A percentile compares a stretch with the other conserved stretches of the same genome.
Evolutionary conservation across 2,329 filamentous ascomycete genomes (phyloP).

Genomic region (Arthrobotrys musiformis): DNA sequence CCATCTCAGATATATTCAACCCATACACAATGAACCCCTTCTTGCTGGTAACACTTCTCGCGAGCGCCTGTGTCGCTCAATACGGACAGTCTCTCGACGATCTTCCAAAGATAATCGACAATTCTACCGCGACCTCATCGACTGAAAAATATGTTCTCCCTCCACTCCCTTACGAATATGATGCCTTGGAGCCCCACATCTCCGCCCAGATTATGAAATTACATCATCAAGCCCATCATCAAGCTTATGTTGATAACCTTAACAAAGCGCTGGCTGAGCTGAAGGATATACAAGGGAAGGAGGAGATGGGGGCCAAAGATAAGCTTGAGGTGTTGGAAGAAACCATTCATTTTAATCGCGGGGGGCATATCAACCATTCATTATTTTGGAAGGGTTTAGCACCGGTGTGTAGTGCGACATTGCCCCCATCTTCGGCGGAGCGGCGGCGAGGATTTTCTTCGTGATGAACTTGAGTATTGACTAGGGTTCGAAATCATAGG

Average conservation of each 20-base stretch:
- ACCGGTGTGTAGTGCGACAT: conserved; percentile 67
- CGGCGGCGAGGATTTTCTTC: neutral
- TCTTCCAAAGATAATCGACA: conserved; percentile 36
- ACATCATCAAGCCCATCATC: conserved; percentile 81
- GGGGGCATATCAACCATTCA: conserved; percentile 91
- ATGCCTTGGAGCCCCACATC: conserved; percentile 77
- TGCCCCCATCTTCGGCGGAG: neutral
- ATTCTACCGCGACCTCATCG: conserved; percentile 6
- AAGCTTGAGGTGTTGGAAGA: conserved; percentile 17
- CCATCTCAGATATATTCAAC: neutral
- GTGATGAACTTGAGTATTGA: neutral
- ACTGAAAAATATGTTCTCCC: conserved; percentile 31
- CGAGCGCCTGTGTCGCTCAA: conserved; percentile 5
- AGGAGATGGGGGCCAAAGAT: conserved; percentile 1
- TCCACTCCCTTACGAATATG: conserved; percentile 35
- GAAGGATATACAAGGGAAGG: neutral
- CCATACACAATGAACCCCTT: conserved; percentile 13
- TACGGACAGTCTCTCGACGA: conserved; percentile 46
- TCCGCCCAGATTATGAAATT: conserved; percentile 82
- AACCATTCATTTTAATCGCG: conserved; percentile 77
- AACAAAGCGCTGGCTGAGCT: conserved; percentile 72
- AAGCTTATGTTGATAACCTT: conserved; percentile 80
- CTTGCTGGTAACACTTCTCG: neutral
- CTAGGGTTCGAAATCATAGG: neutral
- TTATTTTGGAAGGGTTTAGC: conserved; percentile 91